Percentiles rank a stretch among this genome's conserved stretches.
Conservation (phyloP, 129 eudicot species). For the Lactuca saligna region DNA sequence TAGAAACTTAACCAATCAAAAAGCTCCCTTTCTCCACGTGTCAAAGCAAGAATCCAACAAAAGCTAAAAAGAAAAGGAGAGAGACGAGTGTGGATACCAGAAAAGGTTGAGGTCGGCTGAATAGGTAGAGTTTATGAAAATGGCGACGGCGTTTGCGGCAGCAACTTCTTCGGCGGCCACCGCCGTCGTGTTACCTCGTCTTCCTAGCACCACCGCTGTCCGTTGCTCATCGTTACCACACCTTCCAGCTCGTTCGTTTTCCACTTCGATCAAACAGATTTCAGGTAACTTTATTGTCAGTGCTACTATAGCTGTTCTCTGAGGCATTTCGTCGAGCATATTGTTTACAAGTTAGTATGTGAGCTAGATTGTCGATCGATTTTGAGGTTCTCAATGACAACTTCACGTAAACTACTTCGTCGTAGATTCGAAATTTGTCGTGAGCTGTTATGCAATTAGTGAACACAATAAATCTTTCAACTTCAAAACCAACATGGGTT, state of each 20-base stretch:
- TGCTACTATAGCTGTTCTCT: neutral
- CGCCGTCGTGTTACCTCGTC: slow-evolving; percentile 42
- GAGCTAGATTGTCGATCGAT: neutral
- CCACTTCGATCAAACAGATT: slow-evolving; percentile 34
- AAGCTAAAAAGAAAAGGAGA: neutral
- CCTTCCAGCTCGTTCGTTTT: slow-evolving; percentile 44
- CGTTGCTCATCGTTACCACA: slow-evolving; percentile 42
- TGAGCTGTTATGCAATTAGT: neutral
- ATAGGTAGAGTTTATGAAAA: slow-evolving; percentile 4
- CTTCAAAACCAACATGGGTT: neutral
- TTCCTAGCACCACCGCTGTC: slow-evolving; percentile 29
- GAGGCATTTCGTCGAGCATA: slow-evolving; percentile 28
- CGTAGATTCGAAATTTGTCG: slow-evolving; percentile 1
- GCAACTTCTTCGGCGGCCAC: slow-evolving; percentile 57
- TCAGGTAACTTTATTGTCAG: slow-evolving; percentile 37
- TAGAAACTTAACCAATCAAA: slow-evolving; percentile 47
- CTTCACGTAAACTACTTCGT: neutral
- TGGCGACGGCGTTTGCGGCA: slow-evolving; percentile 32
- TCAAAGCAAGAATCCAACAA: slow-evolving; percentile 17
- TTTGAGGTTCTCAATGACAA: slow-evolving; percentile 5
- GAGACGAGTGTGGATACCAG: slow-evolving; percentile 10
- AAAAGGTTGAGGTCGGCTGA: slow-evolving; percentile 18
- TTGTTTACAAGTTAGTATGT: neutral
- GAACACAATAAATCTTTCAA: neutral
- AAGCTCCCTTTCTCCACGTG: slow-evolving; percentile 40